Evolutionary conservation across 2,329 filamentous ascomycete genomes (phyloP).

Genomic region (Xylariaceae sp.): DNA sequence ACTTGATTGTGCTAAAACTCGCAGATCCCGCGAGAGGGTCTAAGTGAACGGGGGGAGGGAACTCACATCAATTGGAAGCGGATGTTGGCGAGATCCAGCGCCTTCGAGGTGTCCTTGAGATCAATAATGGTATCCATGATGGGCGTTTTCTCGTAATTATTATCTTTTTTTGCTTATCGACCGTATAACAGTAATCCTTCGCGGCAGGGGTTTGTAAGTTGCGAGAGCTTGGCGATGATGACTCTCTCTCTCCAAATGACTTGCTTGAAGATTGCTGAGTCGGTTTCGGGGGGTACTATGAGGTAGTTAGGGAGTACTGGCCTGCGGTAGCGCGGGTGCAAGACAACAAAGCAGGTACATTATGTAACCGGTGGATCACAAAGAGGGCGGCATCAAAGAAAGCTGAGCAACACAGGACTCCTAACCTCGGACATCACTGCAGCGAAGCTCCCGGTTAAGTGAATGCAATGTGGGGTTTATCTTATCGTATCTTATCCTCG

Average conservation of each 20-base stretch:
- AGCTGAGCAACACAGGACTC: too few species aligned
- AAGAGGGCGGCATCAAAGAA: too few species aligned
- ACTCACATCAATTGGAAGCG: constrained; percentile 87
- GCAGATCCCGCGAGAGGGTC: neutral
- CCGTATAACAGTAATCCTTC: neutral
- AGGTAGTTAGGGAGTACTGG: neutral
- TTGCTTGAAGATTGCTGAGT: neutral
- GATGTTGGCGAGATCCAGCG: constrained; percentile 85
- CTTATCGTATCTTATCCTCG: constrained; percentile 3
- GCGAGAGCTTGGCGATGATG: neutral
- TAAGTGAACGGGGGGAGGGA: constrained; percentile 3
- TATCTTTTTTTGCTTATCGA: neutral
- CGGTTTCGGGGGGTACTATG: neutral
- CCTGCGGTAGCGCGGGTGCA: neutral
- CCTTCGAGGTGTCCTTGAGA: constrained; percentile 75
- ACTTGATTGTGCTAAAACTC: neutral
- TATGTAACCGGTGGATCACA: neutral
- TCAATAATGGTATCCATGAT: constrained; percentile 87
- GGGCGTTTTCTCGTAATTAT: neutral
- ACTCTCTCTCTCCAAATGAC: neutral
- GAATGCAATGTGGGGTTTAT: neutral
- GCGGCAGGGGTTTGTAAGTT: too few species aligned
- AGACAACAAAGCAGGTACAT: neutral
- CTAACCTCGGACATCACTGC: too few species aligned
- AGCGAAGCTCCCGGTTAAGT: neutral